These are phyloP conservation scores for Juncus effusus DNA, from an alignment of 176 grass and related monocot species.

Conservation along the genomic window DNA sequence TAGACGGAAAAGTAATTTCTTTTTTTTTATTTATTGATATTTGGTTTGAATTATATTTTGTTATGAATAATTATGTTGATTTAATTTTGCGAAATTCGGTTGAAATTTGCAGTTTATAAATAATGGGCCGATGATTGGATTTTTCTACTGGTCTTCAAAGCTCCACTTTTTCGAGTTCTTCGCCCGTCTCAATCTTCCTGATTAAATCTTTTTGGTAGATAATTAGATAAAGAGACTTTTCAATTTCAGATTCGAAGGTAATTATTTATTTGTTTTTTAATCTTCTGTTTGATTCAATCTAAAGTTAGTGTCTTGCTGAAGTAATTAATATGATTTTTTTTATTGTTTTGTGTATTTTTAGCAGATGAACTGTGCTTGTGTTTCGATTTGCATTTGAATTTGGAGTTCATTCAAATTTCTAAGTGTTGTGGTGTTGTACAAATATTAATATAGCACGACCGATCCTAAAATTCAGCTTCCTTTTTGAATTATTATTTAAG, in stretches of 20 bases:
- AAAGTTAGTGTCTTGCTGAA: neutral
- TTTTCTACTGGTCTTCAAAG: slow-evolving; percentile 82
- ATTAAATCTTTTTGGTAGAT: slow-evolving; percentile 34
- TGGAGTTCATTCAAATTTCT: too few relatives aligned
- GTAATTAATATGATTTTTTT: slow-evolving; percentile 8
- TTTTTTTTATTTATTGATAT: slow-evolving; percentile 13
- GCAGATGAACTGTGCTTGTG: too few relatives aligned
- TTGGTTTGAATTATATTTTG: slow-evolving; percentile 26
- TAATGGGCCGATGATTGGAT: slow-evolving; percentile 84
- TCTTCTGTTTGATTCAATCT: too few relatives aligned
- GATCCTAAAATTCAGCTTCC: neutral
- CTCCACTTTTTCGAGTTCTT: slow-evolving; percentile 86
- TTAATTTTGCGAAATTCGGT: slow-evolving; percentile 19
- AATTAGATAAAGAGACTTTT: slow-evolving; percentile 32
- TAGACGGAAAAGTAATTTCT: slow-evolving; percentile 83
- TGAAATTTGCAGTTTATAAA: slow-evolving; percentile 69
- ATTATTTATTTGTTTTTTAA: neutral
- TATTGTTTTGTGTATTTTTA: slow-evolving; percentile 6
- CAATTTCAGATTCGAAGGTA: slow-evolving; percentile 17
- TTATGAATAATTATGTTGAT: neutral
- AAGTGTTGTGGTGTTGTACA: too few relatives aligned
- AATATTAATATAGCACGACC: too few relatives aligned
- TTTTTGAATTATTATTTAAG: too few relatives aligned
- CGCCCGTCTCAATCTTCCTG: slow-evolving; percentile 69
- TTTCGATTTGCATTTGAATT: too few relatives aligned